Percentiles rank a stretch among this genome's conserved stretches.
Conservation (phyloP, 148 eudicot species). For the Gaultheria prostrata region DNA sequence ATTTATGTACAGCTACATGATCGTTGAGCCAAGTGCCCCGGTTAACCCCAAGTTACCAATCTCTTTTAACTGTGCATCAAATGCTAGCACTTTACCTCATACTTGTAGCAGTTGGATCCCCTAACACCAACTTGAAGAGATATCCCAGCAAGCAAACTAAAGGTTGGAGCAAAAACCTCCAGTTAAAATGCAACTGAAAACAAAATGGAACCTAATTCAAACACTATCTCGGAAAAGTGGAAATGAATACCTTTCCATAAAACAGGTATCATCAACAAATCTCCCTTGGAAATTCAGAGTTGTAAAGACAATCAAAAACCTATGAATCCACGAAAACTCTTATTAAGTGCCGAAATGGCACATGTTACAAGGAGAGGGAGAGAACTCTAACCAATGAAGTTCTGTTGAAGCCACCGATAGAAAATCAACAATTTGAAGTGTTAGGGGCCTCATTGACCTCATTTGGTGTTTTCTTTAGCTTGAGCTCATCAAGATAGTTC, state of each 20-base stretch:
- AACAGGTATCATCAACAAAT: not conserved
- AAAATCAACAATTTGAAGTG: conserved; percentile 21
- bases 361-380: not conserved
- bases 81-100: not conserved
- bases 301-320: not conserved
- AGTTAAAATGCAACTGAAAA: not conserved
- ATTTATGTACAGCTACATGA: no score
- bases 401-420: not conserved
- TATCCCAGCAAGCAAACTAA: not conserved
- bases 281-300: not conserved
- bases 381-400: not conserved
- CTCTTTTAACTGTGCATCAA: no score
- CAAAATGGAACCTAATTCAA: not conserved
- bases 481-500: conserved; percentile 68
- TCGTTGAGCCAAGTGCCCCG: no score
- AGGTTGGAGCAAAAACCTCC: not conserved
- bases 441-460: conserved; percentile 12
- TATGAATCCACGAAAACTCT: not conserved
- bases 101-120: not conserved
- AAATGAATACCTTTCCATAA: not conserved
- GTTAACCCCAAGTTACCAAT: no score
- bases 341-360: not conserved
- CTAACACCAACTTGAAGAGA: not conserved
- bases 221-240: not conserved
- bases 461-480: conserved; percentile 29